phyloP scores from a whole-genome alignment of 164 flowering plant genomes.

The Vitis riparia region DNA sequence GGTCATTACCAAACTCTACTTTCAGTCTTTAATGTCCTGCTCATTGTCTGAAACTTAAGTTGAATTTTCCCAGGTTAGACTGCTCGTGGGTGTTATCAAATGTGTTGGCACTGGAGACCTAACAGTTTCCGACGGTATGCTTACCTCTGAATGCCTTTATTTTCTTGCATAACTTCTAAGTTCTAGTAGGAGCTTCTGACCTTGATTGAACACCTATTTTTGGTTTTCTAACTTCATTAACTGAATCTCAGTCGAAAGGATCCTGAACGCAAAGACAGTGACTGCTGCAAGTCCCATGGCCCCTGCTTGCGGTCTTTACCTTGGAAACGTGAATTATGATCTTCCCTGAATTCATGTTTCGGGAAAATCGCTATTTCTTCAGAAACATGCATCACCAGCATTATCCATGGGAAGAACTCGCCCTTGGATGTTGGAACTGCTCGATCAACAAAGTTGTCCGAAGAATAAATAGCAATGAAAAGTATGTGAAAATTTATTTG shows the following conservation, averaged over 20 bases:
- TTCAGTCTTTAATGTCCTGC: too few species aligned
- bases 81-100: conserved; percentile 89
- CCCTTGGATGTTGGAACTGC: too few species aligned
- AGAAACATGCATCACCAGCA: too few species aligned
- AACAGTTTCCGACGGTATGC: conserved; percentile 61
- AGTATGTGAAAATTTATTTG: too few species aligned
- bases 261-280: conserved; percentile 72
- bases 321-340: conserved; percentile 82
- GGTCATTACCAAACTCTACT: too few species aligned
- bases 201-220: not conserved
- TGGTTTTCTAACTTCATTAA: not conserved
- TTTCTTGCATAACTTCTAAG: not conserved
- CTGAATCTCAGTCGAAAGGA: conserved; percentile 61
- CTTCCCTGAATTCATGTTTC: conserved; percentile 23
- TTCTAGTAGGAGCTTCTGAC: too few species aligned
- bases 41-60: too few species aligned
- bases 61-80: conserved; percentile 60
- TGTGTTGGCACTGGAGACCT: conserved; percentile 81
- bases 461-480: too few species aligned
- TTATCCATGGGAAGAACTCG: too few species aligned
- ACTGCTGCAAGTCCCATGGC: conserved; percentile 89
- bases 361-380: too few species aligned
- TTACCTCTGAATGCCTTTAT: not conserved
- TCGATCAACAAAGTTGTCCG: too few species aligned
- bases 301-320: conserved; percentile 91